Percentiles rank a stretch among this genome's conserved stretches.
phyloP scores from a whole-genome alignment of 345 rosid species.

The Dipteronia sinensis region DNA sequence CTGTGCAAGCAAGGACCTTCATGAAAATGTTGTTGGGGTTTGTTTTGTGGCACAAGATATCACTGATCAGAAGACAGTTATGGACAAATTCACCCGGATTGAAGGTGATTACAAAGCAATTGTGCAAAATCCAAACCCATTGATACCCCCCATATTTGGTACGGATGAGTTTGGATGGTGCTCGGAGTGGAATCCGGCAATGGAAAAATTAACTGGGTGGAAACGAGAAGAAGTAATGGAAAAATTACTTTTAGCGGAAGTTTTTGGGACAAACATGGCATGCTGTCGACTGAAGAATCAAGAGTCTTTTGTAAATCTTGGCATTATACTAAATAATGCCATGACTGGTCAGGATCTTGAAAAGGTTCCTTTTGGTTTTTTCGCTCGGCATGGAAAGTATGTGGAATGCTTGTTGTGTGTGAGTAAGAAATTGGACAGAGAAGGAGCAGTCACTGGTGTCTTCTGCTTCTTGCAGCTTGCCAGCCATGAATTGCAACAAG shows the following conservation, averaged over 20 bases:
- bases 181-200: constrained; percentile 96
- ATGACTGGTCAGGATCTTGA: constrained; percentile 72
- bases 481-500: constrained; percentile 89
- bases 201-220: constrained; percentile 81
- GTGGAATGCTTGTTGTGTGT: constrained; percentile 81
- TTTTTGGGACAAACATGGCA: constrained; percentile 70
- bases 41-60: constrained; percentile 98
- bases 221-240: constrained; percentile 79
- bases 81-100: constrained; percentile 97
- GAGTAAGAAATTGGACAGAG: constrained; percentile 78
- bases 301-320: constrained; percentile 79
- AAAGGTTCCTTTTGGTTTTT: constrained; percentile 83
- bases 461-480: constrained; percentile 98
- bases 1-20: constrained; percentile 86
- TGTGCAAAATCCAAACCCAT: constrained; percentile 86
- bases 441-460: constrained; percentile 72
- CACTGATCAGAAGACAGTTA: constrained; percentile 84
- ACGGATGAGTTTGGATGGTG: constrained; percentile 96
- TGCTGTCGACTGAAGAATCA: constrained; percentile 84
- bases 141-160: constrained; percentile 94
- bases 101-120: constrained; percentile 97
- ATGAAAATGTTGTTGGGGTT: constrained; percentile 81
- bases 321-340: constrained; percentile 72
- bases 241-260: constrained; percentile 88
- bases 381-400: constrained; percentile 64